Conservation (phyloP, 805 yeast genomes). For the Wickerhamiella shivajii region DNA sequence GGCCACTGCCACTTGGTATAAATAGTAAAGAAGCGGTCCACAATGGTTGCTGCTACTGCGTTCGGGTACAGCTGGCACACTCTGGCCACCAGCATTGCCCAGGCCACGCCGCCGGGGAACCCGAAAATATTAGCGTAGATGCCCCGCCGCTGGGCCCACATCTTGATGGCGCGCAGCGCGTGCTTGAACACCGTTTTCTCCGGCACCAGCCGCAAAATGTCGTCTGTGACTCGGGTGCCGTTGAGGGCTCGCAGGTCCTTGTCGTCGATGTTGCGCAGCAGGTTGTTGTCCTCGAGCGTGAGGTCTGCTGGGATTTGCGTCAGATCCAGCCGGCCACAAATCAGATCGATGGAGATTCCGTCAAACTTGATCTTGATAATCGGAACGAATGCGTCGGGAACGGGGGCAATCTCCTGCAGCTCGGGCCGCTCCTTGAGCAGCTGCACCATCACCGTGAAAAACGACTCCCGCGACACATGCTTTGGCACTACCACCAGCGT, state of each 20-base stretch:
- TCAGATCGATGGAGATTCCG: slow-evolving; percentile 87
- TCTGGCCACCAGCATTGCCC: slow-evolving; percentile 99
- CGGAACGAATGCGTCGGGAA: slow-evolving; percentile 97
- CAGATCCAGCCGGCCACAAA: slow-evolving; percentile 69
- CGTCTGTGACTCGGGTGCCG: slow-evolving; percentile 96
- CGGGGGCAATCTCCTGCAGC: slow-evolving; percentile 79
- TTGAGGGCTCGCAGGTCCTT: slow-evolving; percentile 78
- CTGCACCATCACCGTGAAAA: slow-evolving; percentile 65
- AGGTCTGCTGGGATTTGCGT: slow-evolving; percentile 68
- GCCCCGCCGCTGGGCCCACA: slow-evolving; percentile 95
- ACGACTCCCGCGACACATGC: slow-evolving; percentile 81
- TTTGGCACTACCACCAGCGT: slow-evolving; percentile 94
- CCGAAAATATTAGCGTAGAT: slow-evolving; percentile 91
- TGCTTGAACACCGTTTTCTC: slow-evolving; percentile 85
- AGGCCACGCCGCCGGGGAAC: slow-evolving; percentile 98
- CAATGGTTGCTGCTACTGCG: slow-evolving; percentile 82
- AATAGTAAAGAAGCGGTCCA: slow-evolving; percentile 79
- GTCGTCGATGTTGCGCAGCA: slow-evolving; percentile 79
- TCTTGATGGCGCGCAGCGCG: slow-evolving; percentile 79
- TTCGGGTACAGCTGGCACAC: slow-evolving; percentile 94
- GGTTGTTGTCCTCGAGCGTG: slow-evolving; percentile 69
- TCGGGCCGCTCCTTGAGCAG: slow-evolving; percentile 62
- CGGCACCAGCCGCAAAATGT: slow-evolving; percentile 77
- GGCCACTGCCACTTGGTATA: slow-evolving; percentile 95
- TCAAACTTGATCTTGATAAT: slow-evolving; percentile 76